These are phyloP conservation scores for Cladosporium sp. DNA, from an alignment of 2,329 filamentous ascomycete species.

Conservation along the genomic window DNA sequence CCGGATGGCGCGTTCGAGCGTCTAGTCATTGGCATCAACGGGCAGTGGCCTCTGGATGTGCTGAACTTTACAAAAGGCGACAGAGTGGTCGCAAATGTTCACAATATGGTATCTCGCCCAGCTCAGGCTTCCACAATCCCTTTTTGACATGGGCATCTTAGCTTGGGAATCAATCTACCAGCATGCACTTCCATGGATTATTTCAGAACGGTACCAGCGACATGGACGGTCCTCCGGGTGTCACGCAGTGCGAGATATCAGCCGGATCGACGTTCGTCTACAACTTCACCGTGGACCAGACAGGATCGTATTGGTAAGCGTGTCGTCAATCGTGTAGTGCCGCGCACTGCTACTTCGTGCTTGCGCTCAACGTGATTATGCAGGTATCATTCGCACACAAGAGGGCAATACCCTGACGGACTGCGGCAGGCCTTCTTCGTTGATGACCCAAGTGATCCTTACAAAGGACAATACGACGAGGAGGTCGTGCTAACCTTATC, in stretches of 20 bases:
- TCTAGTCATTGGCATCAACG: constrained; percentile 63
- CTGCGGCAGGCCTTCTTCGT: constrained; percentile 61
- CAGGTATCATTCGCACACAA: constrained; percentile 60
- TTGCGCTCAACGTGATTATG: constrained; percentile 43
- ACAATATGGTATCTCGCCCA: constrained; percentile 47
- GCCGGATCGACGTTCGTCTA: constrained; percentile 60
- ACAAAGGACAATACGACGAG: constrained; percentile 48
- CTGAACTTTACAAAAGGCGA: constrained; percentile 71
- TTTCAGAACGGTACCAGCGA: constrained; percentile 68
- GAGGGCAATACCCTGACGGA: constrained; percentile 61
- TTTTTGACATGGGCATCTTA: constrained; percentile 1
- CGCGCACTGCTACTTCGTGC: constrained; percentile 27
- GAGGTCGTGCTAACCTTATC: constrained; percentile 63
- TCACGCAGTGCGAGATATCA: constrained; percentile 62
- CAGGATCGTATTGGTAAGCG: constrained; percentile 2
- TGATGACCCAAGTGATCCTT: constrained; percentile 52
- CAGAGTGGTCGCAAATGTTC: constrained; percentile 60
- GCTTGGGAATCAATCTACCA: constrained; percentile 57
- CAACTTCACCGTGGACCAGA: constrained; percentile 54
- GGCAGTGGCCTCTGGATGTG: constrained; percentile 65
- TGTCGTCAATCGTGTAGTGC: too few relatives aligned
- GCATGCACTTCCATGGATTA: constrained; percentile 71
- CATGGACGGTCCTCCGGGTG: constrained; percentile 66
- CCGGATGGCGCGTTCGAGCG: constrained; percentile 48
- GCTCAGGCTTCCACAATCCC: not conserved